phyloP scores from a whole-genome alignment of 129 eudicot genomes.

The Smallanthus sonchifolius region DNA sequence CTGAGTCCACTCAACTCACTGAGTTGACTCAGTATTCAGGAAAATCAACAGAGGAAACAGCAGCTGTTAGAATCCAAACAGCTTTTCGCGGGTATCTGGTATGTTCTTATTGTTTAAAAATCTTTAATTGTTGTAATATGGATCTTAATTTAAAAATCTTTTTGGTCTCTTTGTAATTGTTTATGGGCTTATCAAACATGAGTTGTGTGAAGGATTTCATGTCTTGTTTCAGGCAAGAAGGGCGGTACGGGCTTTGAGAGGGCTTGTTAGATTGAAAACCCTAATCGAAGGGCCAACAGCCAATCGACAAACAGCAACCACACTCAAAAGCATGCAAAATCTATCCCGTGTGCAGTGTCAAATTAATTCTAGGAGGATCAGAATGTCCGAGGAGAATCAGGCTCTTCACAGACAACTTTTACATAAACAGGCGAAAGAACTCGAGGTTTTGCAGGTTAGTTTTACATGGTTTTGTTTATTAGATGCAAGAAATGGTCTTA shows the following conservation, averaged over 20 bases:
- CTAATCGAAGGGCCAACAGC: conserved; percentile 73
- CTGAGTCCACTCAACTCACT: conserved; percentile 38
- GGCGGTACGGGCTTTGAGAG: conserved; percentile 79
- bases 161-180: not conserved
- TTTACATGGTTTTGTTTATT: conserved; percentile 9
- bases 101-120: conserved; percentile 8
- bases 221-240: conserved; percentile 66
- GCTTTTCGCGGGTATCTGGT: conserved; percentile 87
- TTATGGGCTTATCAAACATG: not conserved
- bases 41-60: conserved; percentile 61
- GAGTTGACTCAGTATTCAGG: conserved; percentile 39
- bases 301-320: conserved; percentile 66
- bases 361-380: conserved; percentile 64
- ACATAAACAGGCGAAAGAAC: conserved; percentile 77
- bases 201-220: not conserved
- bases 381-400: conserved; percentile 85
- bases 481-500: not conserved
- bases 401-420: conserved; percentile 76
- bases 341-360: conserved; percentile 83
- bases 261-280: conserved; percentile 76
- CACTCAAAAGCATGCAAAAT: conserved; percentile 83
- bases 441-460: conserved; percentile 62
- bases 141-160: not conserved
- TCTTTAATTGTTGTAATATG: not conserved
- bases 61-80: conserved; percentile 71